Evolutionary conservation across 2,329 filamentous ascomycete genomes (phyloP).

Genomic region (Proliferodiscus dingleyae): DNA sequence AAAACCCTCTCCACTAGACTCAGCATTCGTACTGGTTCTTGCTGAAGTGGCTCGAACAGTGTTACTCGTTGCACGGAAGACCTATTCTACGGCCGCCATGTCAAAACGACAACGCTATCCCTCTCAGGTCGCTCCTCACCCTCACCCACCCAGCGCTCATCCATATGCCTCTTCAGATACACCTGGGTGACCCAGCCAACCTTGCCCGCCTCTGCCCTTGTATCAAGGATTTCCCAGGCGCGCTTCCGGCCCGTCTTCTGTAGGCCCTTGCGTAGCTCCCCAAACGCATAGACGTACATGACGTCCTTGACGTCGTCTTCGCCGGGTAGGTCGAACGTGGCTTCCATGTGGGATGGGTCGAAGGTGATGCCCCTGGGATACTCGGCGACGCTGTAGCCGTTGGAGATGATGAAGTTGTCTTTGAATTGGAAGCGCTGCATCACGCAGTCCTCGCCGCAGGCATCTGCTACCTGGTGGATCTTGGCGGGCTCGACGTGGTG

Average conservation of each 20-base stretch:
- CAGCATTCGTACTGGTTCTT: no score
- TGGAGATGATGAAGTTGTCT: slow-evolving; percentile 27
- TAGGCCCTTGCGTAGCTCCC: slow-evolving; percentile 43
- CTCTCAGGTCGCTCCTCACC: slow-evolving; percentile 17
- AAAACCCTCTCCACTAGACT: no score
- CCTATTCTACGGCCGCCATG: slow-evolving; percentile 25
- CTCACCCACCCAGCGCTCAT: slow-evolving; percentile 45
- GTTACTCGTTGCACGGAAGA: no score
- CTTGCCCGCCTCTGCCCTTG: slow-evolving; percentile 35
- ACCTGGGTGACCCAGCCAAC: slow-evolving; percentile 50
- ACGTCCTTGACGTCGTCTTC: slow-evolving; percentile 29
- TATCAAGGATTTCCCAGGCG: slow-evolving; percentile 49
- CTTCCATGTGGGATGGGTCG: slow-evolving; percentile 26
- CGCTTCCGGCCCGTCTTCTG: slow-evolving; percentile 46
- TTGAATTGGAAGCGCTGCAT: slow-evolving; percentile 30
- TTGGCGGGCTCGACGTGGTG: slow-evolving; percentile 21
- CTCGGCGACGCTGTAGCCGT: slow-evolving; percentile 26
- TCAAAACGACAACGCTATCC: slow-evolving; percentile 28
- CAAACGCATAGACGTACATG: slow-evolving; percentile 38
- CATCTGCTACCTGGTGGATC: slow-evolving; percentile 26
- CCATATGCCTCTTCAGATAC: slow-evolving; percentile 48
- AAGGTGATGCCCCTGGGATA: slow-evolving; percentile 31
- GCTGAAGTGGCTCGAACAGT: no score
- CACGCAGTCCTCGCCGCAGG: slow-evolving; percentile 31
- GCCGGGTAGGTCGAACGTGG: slow-evolving; percentile 25